These are phyloP conservation scores for Chenopodium suecicum DNA, from an alignment of 148 eudicot genomes.

Conservation along the genomic window DNA sequence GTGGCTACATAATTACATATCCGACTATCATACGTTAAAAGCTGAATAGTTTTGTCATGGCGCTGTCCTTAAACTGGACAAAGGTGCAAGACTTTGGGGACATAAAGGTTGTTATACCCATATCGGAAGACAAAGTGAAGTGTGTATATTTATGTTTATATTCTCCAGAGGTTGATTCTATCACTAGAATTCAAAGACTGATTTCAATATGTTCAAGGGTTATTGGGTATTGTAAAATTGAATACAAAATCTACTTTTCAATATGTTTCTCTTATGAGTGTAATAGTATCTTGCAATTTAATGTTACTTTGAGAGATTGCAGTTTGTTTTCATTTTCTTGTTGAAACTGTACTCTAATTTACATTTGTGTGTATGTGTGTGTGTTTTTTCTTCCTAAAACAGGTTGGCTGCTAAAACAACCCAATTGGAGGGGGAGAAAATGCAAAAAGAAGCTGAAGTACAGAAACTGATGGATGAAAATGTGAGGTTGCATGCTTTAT, in stretches of 20 bases:
- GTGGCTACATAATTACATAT: too few relatives aligned
- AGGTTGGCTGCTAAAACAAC: constrained; percentile 76
- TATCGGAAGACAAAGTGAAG: too few relatives aligned
- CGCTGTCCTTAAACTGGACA: too few relatives aligned
- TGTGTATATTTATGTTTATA: too few relatives aligned
- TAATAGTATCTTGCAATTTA: neutral
- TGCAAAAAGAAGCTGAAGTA: constrained; percentile 81
- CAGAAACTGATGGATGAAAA: constrained; percentile 94
- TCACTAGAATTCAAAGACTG: too few relatives aligned
- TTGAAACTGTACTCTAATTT: neutral
- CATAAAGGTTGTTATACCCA: too few relatives aligned
- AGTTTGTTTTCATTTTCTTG: neutral
- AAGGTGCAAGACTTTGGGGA: too few relatives aligned
- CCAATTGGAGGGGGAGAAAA: constrained; percentile 82
- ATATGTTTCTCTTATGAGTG: neutral
- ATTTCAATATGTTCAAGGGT: neutral
- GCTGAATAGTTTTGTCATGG: too few relatives aligned
- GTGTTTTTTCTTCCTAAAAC: constrained; percentile 8
- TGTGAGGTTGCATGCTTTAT: constrained; percentile 59
- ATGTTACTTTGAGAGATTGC: neutral
- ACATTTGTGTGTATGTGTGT: too few relatives aligned
- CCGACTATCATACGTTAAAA: too few relatives aligned
- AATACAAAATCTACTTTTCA: neutral
- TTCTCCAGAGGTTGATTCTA: too few relatives aligned
- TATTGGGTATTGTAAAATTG: neutral